phyloP scores from a whole-genome alignment of 148 eudicot genomes.

The Spergularia bocconei region DNA sequence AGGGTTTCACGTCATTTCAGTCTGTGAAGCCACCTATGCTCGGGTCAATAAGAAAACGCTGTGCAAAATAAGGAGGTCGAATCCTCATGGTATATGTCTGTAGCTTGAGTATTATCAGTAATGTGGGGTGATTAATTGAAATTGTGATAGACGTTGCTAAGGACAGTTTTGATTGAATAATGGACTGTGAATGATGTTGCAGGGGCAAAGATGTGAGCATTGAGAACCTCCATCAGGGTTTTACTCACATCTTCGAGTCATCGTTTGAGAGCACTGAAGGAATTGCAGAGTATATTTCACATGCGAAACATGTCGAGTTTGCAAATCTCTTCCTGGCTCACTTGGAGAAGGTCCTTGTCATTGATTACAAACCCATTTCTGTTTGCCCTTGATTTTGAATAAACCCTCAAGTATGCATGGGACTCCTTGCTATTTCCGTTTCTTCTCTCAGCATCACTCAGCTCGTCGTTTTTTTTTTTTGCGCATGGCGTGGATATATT shows the following conservation, averaged over 20 bases:
- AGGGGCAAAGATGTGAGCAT: conserved; percentile 81
- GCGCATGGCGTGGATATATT: too few species aligned
- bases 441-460: too few species aligned
- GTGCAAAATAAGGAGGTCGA: too few species aligned
- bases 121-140: neutral
- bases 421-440: too few species aligned
- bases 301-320: conserved; percentile 62
- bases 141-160: neutral
- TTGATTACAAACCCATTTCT: conserved; percentile 67
- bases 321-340: conserved; percentile 41
- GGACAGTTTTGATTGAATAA: neutral
- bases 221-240: conserved; percentile 82
- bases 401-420: neutral
- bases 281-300: conserved; percentile 59
- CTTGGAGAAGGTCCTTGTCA: conserved; percentile 53
- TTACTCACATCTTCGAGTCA: conserved; percentile 80
- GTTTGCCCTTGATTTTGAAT: conserved; percentile 43
- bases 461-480: too few species aligned
- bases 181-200: conserved; percentile 11
- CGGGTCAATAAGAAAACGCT: too few species aligned
- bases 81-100: neutral
- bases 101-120: neutral
- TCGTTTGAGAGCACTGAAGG: conserved; percentile 71
- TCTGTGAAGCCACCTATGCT: too few species aligned
- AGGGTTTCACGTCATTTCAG: too few species aligned